Base-by-base conservation (phyloP, 2,329 filamentous ascomycete species). In the Sporothrix pseudoabietina region DNA sequence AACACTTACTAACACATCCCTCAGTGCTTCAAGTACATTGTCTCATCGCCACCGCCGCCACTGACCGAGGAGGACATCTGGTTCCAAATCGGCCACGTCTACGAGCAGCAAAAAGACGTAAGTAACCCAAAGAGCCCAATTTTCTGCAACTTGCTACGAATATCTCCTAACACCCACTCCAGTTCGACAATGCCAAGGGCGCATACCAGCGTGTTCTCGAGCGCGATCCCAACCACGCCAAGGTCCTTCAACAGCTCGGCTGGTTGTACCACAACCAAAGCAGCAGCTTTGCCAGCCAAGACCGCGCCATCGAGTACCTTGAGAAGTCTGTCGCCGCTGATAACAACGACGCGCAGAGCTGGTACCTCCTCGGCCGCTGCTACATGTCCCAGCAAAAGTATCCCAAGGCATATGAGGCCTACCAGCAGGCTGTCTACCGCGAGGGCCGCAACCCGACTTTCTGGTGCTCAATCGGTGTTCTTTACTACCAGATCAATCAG, bases 351-450 rank as follows among this genome's bases (percentile, higher is more conserved):
- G 94, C 96, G 32, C 96, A 98, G 83, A 98, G 95, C 84, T 99
- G 96, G 96, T 99, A 99, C 82, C 88, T 99, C 39, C 90, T 99
- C 70, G 96, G 96, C 59, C 91, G 96, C 78, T 98, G 96, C 85
- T 99, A 98, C 86, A 98, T 99, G 96, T 97, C 95, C 77, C 95
- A 98, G 83, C 94, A 97, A 82, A 98, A 98, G 82, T 98, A 98
- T 79, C 95, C 95, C 79, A 98, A 98, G 82, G 96, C 96, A 0
- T 98, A 98, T 79, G 96, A 99, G 80, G 95, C 96, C 6, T 98
- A 98, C 82, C 96, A 99, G 81, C 96, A 99, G 84, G 96, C 96
- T 2, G 96, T 99, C 54, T 99, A 99, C 80, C 94, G 96, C 73
- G 96, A 99, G 81, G 96, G 96, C 47, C 92, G 96, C 77, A 98